Evolutionary conservation across 2,329 filamentous ascomycete species (phyloP).

Genomic region (Colletotrichum sp.): DNA sequence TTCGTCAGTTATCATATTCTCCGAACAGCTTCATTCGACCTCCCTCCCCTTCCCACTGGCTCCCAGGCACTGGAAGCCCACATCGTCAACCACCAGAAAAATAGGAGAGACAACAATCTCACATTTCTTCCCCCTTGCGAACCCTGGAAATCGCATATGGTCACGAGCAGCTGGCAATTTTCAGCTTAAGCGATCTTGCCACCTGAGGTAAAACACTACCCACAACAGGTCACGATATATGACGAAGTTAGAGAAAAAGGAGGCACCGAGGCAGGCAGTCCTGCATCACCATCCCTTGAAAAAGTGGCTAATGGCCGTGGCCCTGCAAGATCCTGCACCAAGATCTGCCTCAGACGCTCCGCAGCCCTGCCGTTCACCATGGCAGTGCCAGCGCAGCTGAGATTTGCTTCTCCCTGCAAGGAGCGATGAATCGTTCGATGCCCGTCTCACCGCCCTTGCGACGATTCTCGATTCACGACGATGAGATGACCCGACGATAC

Average conservation of each 20-base stretch:
- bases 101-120: not conserved
- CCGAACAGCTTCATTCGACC: not conserved
- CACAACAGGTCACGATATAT: not conserved
- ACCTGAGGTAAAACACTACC: not conserved
- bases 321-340: slow-evolving; percentile 17
- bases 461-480: not conserved
- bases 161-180: not conserved
- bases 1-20: slow-evolving; percentile 13
- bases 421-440: not conserved
- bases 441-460: not conserved
- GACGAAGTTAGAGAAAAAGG: not conserved
- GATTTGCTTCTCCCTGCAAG: not conserved
- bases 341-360: not conserved
- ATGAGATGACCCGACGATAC: not conserved
- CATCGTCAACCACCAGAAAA: not conserved
- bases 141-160: not conserved
- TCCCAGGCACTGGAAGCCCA: not conserved
- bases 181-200: not conserved
- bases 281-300: not conserved
- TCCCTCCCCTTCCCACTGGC: not conserved
- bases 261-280: not conserved
- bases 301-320: not conserved
- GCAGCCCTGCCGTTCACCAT: not conserved
- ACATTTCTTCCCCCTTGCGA: not conserved
- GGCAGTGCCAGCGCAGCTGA: not conserved